These are phyloP conservation scores for Thamnidium elegans DNA, from an alignment of 192 early-diverging fungal genomes.

Conservation along the genomic window DNA sequence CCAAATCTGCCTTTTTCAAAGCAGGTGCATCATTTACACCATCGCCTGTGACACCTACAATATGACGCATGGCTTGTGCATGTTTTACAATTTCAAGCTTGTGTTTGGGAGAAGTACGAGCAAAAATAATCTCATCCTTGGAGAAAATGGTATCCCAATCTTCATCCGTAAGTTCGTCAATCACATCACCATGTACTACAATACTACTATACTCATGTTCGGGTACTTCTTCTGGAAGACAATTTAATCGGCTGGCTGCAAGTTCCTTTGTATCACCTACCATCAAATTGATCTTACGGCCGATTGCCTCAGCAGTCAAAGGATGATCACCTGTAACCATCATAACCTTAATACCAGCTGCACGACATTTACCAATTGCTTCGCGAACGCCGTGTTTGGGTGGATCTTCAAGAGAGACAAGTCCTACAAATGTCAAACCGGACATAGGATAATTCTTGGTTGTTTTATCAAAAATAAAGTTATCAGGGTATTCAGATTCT, in stretches of 20 bases:
- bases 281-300: conserved; percentile 94
- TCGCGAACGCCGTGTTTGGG: conserved; percentile 99
- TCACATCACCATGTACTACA: conserved; percentile 89
- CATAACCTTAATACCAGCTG: conserved; percentile 94
- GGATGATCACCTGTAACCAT: conserved; percentile 99
- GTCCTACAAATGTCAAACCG: conserved; percentile 77
- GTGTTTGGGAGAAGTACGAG: conserved; percentile 93
- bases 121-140: conserved; percentile 96
- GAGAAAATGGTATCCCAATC: conserved; percentile 94
- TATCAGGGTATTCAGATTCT: conserved; percentile 63
- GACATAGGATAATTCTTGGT: conserved; percentile 66
- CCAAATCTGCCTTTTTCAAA: conserved; percentile 94
- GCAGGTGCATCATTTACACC: conserved; percentile 89
- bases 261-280: conserved; percentile 81
- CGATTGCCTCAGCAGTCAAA: conserved; percentile 94
- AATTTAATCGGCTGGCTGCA: conserved; percentile 68
- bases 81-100: conserved; percentile 95
- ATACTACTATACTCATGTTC: conserved; percentile 87
- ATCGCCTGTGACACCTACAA: conserved; percentile 97
- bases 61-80: conserved; percentile 89
- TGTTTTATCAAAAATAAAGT: conserved; percentile 76
- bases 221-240: conserved; percentile 54
- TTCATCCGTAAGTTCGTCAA: conserved; percentile 73
- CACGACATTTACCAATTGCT: conserved; percentile 89
- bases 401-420: conserved; percentile 92